phyloP scores from a whole-genome alignment of 495 filamentous ascomycete genomes.

The Xylaria longipes region DNA sequence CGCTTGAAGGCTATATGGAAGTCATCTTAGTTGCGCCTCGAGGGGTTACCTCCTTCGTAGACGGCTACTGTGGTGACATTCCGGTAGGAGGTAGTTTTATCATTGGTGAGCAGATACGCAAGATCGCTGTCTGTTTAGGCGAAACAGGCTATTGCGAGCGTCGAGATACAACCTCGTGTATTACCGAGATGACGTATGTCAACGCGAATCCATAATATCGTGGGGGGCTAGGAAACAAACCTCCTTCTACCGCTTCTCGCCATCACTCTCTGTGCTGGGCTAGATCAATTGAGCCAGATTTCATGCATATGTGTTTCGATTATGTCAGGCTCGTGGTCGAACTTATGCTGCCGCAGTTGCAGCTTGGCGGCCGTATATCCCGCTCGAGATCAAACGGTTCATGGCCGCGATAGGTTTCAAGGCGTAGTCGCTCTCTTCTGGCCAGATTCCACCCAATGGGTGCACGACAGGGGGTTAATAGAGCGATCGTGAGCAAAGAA shows the following conservation, averaged over 20 bases:
- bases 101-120: not conserved
- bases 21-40: not conserved
- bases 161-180: not conserved
- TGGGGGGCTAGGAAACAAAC: not conserved
- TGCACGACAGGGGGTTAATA: not conserved
- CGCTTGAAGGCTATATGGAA: conserved; percentile 3
- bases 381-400: not conserved
- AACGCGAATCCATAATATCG: not conserved
- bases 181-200: conserved; percentile 5
- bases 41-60: not conserved
- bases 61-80: conserved; percentile 11
- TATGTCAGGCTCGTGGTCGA: not conserved
- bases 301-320: conserved; percentile 7
- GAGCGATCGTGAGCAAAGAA: not conserved
- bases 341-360: not conserved
- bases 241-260: not conserved
- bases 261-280: not conserved
- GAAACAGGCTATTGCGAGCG: conserved; percentile 6
- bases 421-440: not conserved
- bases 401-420: not conserved
- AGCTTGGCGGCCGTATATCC: conserved; percentile 13
- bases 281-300: not conserved
- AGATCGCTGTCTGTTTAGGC: not conserved
- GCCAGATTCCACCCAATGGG: not conserved
- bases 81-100: conserved; percentile 1